Base-by-base conservation (phyloP, 441 rosid genomes). In the Eruca vesicaria region DNA sequence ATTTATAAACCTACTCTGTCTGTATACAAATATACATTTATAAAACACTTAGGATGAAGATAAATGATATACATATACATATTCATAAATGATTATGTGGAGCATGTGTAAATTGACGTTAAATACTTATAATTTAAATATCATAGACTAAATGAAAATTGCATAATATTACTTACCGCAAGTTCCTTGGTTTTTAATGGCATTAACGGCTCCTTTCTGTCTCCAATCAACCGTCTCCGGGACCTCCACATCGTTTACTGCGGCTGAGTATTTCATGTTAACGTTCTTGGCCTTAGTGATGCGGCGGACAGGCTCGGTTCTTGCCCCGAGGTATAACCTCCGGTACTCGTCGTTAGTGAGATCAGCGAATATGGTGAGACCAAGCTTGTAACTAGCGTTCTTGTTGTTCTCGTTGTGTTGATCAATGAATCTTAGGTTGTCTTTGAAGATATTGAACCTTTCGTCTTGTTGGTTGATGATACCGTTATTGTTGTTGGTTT, bases 261-360 rank as follows among this genome's bases (percentile, higher is more conserved):
- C 32, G 48, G 79, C 74, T 2, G 72, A 48, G 66, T 81, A 84
- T 38, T 86, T 82, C 33, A 4, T 45, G 79, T 84, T 82, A n/a
- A 82, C 79, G 9, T 71, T 77, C 45, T 56, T 78, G 11, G 87
- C 80, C 82, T 85, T 89, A 72, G 82, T 82, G 21, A 88, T 31
- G 41, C 90, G 76, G 18, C 90, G 87, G 16, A 29, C 63, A 1
- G 86, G 61, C 0, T 88, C 95, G 18, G 55, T 74, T 69, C 69
- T 84, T 10, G 85, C 81, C n/a, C 92, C 92, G 10, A 89, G 77
- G 57, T 75, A 83, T 68, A 69, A 23, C 7, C 68, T 61, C 2
- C 85, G 82, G 82, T 87, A 89, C 86, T 89, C 90, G n/a, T 83
- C 86, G 63, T 89, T 88, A 9, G 89, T 89, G 29, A 89, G 74